Base-by-base conservation (phyloP, 495 filamentous ascomycete genomes). In the Aspergillus egyptiacus region DNA sequence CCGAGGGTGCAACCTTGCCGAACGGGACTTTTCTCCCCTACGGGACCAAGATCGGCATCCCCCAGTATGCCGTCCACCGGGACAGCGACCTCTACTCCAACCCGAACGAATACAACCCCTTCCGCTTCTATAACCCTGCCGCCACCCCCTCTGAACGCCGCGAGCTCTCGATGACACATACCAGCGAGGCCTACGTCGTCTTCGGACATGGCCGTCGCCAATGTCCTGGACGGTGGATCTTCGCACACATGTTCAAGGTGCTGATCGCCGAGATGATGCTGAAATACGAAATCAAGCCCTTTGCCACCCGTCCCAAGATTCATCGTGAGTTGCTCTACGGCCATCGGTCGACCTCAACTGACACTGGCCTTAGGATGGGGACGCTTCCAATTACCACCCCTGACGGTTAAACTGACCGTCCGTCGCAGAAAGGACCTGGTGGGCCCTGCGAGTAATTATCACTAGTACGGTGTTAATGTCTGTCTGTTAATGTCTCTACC, bases 151-250 rank as follows among this genome's bases (percentile, higher is more conserved):
- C 42, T 8, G 23, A 51, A 41, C 30, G 34, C n/a, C 49, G 33
- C 7, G 25, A 38, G 6, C 31, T 23, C 30, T 28, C 41, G 6
- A 51, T 51, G 33, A 51, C 41, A 9, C 22, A 28, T 6, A 51
- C 49, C 33, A 51, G 40, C 25, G 49, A 51, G 6, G 31, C 39
- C 6, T 51, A 51, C 19, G 49, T 51, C 10, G 49, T 51, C 13
- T 51, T 51, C 18, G 49, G 49, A 15, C 49, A 51, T 20, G 49
- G 49, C 25, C 49, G 49, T 23, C 41, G 49, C 0, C 49, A 51
- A 24, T 51, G 49, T 19, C 49, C 49, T n/a, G 49, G 49, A 19
- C 49, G 49, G n/a, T 51, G 49, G 49, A 51, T 51, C 33, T 51
- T 51, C 41, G 40, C 49, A 11, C 49, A 51, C 34, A 46, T 46